These are phyloP conservation scores for Monosporascus sp. DNA, from an alignment of 2,329 filamentous ascomycete genomes.

Conservation along the genomic window DNA sequence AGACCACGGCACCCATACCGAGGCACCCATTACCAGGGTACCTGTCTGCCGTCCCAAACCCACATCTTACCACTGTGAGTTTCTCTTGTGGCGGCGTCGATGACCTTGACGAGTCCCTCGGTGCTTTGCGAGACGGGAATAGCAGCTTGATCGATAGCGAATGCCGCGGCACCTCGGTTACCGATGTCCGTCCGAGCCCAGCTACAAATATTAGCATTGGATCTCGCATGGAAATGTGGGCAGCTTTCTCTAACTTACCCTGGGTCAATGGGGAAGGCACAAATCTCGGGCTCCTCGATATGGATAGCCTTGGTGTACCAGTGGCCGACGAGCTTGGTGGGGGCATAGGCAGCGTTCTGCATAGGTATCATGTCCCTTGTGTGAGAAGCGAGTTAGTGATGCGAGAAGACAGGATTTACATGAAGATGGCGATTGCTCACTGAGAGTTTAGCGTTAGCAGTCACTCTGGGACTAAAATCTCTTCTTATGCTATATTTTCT, in stretches of 20 bases:
- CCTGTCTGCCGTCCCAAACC: slow-evolving; percentile 1
- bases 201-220: slow-evolving; percentile 7
- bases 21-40: slow-evolving; percentile 4
- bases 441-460: not conserved
- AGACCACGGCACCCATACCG: no score
- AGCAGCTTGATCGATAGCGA: slow-evolving; percentile 28
- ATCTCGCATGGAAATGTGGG: not conserved
- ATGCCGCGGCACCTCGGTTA: slow-evolving; percentile 25
- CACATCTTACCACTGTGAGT: slow-evolving; percentile 5
- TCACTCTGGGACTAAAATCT: no score
- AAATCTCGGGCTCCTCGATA: slow-evolving; percentile 24
- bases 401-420: no score
- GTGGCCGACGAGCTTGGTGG: slow-evolving; percentile 33
- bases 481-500: no score
- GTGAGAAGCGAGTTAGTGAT: not conserved
- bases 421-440: not conserved
- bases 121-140: slow-evolving; percentile 31
- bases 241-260: slow-evolving; percentile 15
- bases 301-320: slow-evolving; percentile 25
- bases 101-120: slow-evolving; percentile 22
- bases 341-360: slow-evolving; percentile 34
- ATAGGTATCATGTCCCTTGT: slow-evolving; percentile 13
- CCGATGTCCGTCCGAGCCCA: slow-evolving; percentile 38
- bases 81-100: slow-evolving; percentile 4
- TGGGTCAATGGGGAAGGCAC: slow-evolving; percentile 24